Base-by-base conservation (phyloP, 495 filamentous ascomycete genomes). In the Tirmania nivea region DNA sequence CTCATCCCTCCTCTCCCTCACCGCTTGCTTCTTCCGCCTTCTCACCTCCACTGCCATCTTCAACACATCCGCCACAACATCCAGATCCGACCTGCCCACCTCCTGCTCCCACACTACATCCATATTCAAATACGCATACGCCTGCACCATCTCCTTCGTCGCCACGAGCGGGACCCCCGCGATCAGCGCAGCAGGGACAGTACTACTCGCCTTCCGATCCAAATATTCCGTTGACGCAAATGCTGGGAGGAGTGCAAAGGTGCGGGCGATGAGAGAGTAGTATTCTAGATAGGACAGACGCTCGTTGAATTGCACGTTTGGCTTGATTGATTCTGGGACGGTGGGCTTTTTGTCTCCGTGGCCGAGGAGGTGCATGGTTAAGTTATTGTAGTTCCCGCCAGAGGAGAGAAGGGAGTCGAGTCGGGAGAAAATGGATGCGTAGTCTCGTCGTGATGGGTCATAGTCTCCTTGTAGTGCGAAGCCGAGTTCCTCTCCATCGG, bases 401-500 rank as follows among this genome's bases (percentile, higher is more conserved):
- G 25, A 31, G 3, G 25, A 31, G 3, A 56, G 39, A 14, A 61
- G 47, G 11, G 34, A 16, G 10, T 47, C 53, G 1, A 61, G 50
- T 17, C 50, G 31, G 19, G 21, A 21, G 25, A 61, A 61, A 25
- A 59, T 54, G 48, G 48, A 49, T 3, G 31, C 36, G 39, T 62
- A 58, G 48, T 63, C 52, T 34, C 60, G 55, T 48, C 63, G 56
- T n/a, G 49, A 35, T 37, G 53, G 48, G 16, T 62, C 59, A 45
- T 60, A 59, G 17, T 54, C 50, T 8, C 62, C 62, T 49, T 65
- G 62, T 14, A 65, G 54, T 19, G 56, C 62, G 37, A 65, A 60
- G 2, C 47, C 50, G 10, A 63, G 35, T 14, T 55, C 61, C n/a
- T n/a, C n/a, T 31, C 7, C 25, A 7, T 31, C 7, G 25, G 25